Conservation (phyloP, 1,284 basidiomycete genomes). For the Mrakiaceae sp. region DNA sequence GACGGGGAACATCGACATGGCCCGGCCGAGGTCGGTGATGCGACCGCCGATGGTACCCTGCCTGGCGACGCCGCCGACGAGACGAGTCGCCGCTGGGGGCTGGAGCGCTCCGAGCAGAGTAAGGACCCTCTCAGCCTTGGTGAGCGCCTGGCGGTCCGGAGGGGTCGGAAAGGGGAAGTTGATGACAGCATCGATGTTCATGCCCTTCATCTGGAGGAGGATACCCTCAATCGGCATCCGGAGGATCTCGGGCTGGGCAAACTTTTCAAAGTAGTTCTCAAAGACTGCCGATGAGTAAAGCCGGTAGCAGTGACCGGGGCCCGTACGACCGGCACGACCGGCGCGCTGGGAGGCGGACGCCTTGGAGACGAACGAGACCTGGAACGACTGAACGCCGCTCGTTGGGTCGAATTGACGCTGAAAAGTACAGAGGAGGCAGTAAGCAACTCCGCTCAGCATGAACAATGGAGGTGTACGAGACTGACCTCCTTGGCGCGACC, state of each 20-base stretch:
- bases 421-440: neutral
- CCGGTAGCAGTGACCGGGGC: constrained; percentile 67
- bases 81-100: constrained; percentile 33
- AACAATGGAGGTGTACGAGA: neutral
- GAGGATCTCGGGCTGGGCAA: constrained; percentile 83
- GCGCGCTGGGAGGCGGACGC: constrained; percentile 61
- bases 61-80: constrained; percentile 31
- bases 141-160: constrained; percentile 67
- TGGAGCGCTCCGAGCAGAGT: constrained; percentile 73
- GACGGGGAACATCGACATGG: constrained; percentile 89
- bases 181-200: constrained; percentile 93
- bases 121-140: constrained; percentile 71
- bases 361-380: constrained; percentile 63
- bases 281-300: constrained; percentile 65
- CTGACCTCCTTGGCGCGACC: constrained; percentile 73
- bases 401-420: constrained; percentile 48
- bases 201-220: constrained; percentile 97
- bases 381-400: constrained; percentile 58
- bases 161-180: constrained; percentile 99
- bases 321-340: constrained; percentile 64
- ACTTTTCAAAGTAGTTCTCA: constrained; percentile 82
- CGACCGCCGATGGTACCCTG: constrained; percentile 41
- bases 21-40: constrained; percentile 77
- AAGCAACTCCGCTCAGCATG: neutral
- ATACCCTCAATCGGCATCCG: constrained; percentile 95